phyloP scores from a whole-genome alignment of 495 filamentous ascomycete genomes.

The Penicillium malachiteum region DNA sequence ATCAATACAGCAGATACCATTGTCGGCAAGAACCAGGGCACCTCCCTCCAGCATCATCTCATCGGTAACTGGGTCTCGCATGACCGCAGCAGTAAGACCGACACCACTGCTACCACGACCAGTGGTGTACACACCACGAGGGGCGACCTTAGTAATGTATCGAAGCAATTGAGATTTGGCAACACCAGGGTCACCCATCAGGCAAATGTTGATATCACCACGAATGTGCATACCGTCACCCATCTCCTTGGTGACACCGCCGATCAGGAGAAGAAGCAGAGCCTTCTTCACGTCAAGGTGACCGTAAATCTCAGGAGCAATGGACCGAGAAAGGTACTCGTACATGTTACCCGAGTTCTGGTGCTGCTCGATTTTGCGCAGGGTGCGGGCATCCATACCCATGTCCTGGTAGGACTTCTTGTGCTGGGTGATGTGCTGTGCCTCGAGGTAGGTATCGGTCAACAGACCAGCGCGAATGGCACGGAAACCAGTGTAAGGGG shows the following conservation, averaged over 20 bases:
- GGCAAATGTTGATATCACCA: slow-evolving; percentile 96
- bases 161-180: slow-evolving; percentile 97
- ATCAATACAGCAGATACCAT: slow-evolving; percentile 99
- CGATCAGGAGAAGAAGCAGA: slow-evolving; percentile 87
- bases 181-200: slow-evolving; percentile 99
- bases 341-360: slow-evolving; percentile 85
- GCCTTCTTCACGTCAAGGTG: slow-evolving; percentile 98
- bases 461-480: slow-evolving; percentile 92
- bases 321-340: slow-evolving; percentile 89
- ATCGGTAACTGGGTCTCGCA: slow-evolving; percentile 97
- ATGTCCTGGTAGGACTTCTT: slow-evolving; percentile 96
- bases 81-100: slow-evolving; percentile 95
- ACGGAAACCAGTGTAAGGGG: slow-evolving; percentile 96
- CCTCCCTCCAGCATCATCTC: slow-evolving; percentile 99
- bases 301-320: slow-evolving; percentile 95
- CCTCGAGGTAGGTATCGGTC: slow-evolving; percentile 96
- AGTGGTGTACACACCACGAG: slow-evolving; percentile 95
- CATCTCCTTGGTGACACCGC: slow-evolving; percentile 95
- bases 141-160: slow-evolving; percentile 97
- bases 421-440: slow-evolving; percentile 89
- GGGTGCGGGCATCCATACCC: slow-evolving; percentile 69
- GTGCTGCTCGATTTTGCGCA: slow-evolving; percentile 78
- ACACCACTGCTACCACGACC: slow-evolving; percentile 95
- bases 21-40: slow-evolving; percentile 92
- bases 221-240: slow-evolving; percentile 97